phyloP scores from a whole-genome alignment of 2,329 filamentous ascomycete genomes.

The Hansfordia pulvinata region DNA sequence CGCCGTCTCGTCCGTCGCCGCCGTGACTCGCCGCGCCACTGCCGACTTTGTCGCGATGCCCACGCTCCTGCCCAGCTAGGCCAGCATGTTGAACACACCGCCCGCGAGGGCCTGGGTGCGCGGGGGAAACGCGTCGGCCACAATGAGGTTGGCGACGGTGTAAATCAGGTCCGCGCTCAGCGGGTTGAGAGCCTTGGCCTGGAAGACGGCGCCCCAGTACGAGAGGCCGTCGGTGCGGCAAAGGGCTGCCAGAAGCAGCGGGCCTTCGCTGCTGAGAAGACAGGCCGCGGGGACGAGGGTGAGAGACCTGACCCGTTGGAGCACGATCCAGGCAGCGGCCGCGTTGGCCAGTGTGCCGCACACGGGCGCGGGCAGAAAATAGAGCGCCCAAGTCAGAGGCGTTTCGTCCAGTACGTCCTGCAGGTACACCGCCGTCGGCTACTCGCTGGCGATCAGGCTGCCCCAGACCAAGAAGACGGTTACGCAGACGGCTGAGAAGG shows the following conservation, averaged over 20 bases:
- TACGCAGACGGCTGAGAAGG: slow-evolving; percentile 41
- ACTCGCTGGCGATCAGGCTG: slow-evolving; percentile 29
- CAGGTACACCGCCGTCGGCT: slow-evolving; percentile 34
- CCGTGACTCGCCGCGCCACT: too few relatives aligned
- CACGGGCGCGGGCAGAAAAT: slow-evolving; percentile 30
- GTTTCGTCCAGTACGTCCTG: slow-evolving; percentile 31
- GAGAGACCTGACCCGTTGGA: slow-evolving; percentile 24
- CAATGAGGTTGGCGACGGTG: slow-evolving; percentile 38
- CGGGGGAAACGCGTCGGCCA: slow-evolving; percentile 38
- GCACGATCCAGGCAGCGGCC: slow-evolving; percentile 26
- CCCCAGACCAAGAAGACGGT: slow-evolving; percentile 31
- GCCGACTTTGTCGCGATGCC: too few relatives aligned
- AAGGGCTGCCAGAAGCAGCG: slow-evolving; percentile 43
- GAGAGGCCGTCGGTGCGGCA: slow-evolving; percentile 26
- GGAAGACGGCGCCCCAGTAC: slow-evolving; percentile 7
- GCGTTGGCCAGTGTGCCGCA: slow-evolving; percentile 27
- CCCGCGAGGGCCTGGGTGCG: slow-evolving; percentile 44
- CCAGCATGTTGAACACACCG: slow-evolving; percentile 44
- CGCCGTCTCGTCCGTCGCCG: too few relatives aligned
- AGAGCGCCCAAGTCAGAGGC: slow-evolving; percentile 28
- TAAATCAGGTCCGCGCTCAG: slow-evolving; percentile 35
- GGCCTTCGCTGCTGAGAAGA: slow-evolving; percentile 26
- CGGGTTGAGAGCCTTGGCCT: slow-evolving; percentile 25
- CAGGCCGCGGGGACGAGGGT: slow-evolving; percentile 25
- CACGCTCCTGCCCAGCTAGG: slow-evolving; percentile 38